Conservation (phyloP, 129 eudicot genomes). For the Saussurea involucrata region DNA sequence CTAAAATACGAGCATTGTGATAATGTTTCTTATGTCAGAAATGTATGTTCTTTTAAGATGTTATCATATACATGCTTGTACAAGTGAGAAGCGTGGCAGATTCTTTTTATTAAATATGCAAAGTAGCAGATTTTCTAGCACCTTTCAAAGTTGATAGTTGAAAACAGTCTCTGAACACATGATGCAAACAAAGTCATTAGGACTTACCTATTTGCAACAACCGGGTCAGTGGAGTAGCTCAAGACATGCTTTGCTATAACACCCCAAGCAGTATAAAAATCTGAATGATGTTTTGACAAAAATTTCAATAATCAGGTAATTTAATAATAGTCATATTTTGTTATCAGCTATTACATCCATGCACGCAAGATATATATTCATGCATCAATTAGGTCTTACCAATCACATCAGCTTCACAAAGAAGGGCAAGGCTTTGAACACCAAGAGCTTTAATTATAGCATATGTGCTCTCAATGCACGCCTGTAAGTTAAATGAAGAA, state of each 20-base stretch:
- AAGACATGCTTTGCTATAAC: conserved; percentile 59
- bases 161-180: conserved; percentile 1
- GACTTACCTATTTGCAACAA: conserved; percentile 68
- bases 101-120: not conserved
- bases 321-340: not conserved
- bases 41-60: conserved; percentile 5
- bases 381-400: conserved; percentile 47
- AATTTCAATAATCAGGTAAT: not conserved
- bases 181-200: conserved; percentile 7
- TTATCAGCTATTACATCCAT: not conserved
- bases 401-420: conserved; percentile 96
- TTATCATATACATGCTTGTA: not conserved
- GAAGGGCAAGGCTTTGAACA: conserved; percentile 82
- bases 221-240: conserved; percentile 52
- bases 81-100: not conserved
- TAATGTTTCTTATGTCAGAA: not conserved
- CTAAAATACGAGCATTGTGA: not conserved
- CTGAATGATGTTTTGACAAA: conserved; percentile 32
- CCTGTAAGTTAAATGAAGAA: conserved; percentile 41
- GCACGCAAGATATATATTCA: not conserved
- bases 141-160: not conserved
- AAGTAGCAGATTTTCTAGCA: conserved; percentile 7
- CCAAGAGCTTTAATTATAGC: conserved; percentile 76
- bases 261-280: conserved; percentile 96
- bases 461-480: conserved; percentile 76